Evolutionary conservation across 306 rosid genomes (phyloP).

Genomic region (Lagenaria siceraria): DNA sequence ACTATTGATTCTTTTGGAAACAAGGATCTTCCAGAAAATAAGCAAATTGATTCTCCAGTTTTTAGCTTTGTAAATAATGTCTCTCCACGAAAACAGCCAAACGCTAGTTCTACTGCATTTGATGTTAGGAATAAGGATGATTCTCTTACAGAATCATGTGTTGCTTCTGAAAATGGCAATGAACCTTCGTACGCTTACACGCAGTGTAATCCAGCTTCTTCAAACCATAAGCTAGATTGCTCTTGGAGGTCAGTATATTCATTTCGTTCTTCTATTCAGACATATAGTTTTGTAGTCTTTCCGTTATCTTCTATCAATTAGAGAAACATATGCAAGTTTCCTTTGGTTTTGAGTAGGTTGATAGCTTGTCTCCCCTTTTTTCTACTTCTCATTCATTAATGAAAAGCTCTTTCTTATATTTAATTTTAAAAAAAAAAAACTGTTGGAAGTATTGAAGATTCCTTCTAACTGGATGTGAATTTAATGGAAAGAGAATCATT

Average conservation of each 20-base stretch:
- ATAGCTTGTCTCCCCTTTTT: not conserved
- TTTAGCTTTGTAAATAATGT: conserved; percentile 19
- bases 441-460: not conserved
- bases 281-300: not conserved
- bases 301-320: not conserved
- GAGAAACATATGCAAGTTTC: not conserved
- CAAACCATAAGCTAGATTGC: conserved; percentile 24
- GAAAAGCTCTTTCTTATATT: not conserved
- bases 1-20: conserved; percentile 19
- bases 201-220: conserved; percentile 10
- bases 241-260: conserved; percentile 39
- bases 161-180: conserved; percentile 11
- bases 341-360: not conserved
- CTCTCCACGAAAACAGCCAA: conserved; percentile 17
- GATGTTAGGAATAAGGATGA: conserved; percentile 5
- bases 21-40: conserved; percentile 21
- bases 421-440: not conserved
- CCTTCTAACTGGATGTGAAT: not conserved
- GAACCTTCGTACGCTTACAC: conserved; percentile 18
- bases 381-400: not conserved
- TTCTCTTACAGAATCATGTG: not conserved
- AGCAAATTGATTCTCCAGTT: conserved; percentile 15
- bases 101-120: not conserved
- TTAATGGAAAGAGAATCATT: not conserved
- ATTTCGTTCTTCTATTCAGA: not conserved